Conservation (phyloP, 257 asterid genomes). For the Solanum piurae region DNA sequence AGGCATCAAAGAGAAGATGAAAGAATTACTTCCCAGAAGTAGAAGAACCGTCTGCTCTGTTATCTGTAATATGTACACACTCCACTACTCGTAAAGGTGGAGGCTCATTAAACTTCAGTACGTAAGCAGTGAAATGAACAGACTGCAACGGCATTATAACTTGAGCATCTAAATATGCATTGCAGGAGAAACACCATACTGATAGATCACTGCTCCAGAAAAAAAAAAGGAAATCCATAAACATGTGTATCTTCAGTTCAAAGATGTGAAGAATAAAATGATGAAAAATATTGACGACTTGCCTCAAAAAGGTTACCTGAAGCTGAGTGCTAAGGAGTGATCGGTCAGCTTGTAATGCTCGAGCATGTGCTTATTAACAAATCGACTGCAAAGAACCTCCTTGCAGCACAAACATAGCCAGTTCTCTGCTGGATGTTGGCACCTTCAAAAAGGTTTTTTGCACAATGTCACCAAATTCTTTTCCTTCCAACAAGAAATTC, state of each 20-base stretch:
- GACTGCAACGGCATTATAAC: conserved; percentile 43
- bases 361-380: conserved; percentile 91
- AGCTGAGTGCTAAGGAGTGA: conserved; percentile 70
- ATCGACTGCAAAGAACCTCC: conserved; percentile 81
- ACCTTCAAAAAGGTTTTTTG: conserved; percentile 23
- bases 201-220: conserved; percentile 60
- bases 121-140: conserved; percentile 64
- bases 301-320: conserved; percentile 28
- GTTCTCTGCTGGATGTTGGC: conserved; percentile 67
- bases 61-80: conserved; percentile 10
- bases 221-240: not conserved
- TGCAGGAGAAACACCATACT: conserved; percentile 89
- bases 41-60: conserved; percentile 3
- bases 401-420: conserved; percentile 87
- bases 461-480: not conserved
- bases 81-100: conserved; percentile 43
- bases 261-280: not conserved
- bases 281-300: not conserved
- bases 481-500: not conserved
- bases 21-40: not conserved
- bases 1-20: not conserved
- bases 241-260: not conserved
- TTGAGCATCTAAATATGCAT: conserved; percentile 81
- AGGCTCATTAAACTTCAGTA: conserved; percentile 64
- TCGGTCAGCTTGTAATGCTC: conserved; percentile 44